Conservation (phyloP, 352 stramenopile genomes). For the Phytophthora foliorum region DNA sequence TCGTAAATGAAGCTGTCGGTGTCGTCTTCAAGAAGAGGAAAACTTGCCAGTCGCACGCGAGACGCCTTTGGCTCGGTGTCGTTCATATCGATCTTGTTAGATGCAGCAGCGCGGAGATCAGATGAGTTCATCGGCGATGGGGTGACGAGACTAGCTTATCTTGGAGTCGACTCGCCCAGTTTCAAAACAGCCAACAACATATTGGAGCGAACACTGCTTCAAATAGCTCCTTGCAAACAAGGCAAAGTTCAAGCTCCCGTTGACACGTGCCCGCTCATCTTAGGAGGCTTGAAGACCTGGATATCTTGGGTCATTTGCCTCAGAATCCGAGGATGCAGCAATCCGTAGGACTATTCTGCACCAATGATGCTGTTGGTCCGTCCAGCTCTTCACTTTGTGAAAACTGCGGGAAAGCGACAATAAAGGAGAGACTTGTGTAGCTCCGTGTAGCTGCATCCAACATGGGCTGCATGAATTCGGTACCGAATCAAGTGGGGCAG, state of each 20-base stretch:
- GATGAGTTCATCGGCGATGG: conserved; percentile 29
- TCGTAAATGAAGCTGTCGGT: conserved; percentile 42
- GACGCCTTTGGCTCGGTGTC: conserved; percentile 21
- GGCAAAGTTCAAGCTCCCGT: not conserved
- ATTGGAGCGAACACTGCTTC: conserved; percentile 14
- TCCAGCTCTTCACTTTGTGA: conserved; percentile 27
- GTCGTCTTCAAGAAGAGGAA: conserved; percentile 42
- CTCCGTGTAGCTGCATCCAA: conserved; percentile 1
- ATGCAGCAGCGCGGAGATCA: conserved; percentile 13
- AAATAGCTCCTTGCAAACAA: conserved; percentile 25
- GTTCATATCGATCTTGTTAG: conserved; percentile 22
- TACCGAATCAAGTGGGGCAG: conserved; percentile 52
- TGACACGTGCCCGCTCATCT: conserved; percentile 16
- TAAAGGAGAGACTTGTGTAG: not conserved
- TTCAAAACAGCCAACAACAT: conserved; percentile 31
- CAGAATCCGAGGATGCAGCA: conserved; percentile 30
- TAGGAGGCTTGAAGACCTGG: conserved; percentile 14
- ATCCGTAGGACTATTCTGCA: conserved; percentile 17
- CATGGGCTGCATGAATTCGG: conserved; percentile 78
- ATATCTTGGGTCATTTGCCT: conserved; percentile 22
- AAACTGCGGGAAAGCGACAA: conserved; percentile 20
- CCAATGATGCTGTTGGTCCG: not conserved
- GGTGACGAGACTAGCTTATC: not conserved
- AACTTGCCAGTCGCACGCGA: conserved; percentile 21
- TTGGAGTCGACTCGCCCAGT: conserved; percentile 9